Evolutionary conservation across 345 rosid species (phyloP).

Genomic region (Atalantia buxifolia): DNA sequence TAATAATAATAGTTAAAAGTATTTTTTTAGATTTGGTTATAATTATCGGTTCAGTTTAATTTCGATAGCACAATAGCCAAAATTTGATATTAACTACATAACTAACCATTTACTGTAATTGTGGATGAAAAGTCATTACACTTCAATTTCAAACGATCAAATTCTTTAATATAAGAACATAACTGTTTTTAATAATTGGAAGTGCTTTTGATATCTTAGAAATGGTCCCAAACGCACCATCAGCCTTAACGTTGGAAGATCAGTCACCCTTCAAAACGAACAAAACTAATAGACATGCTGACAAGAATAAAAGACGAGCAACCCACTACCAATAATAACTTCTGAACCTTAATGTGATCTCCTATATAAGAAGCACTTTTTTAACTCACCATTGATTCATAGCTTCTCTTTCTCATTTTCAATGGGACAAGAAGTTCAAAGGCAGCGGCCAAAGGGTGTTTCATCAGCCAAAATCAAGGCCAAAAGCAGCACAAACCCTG

Average conservation of each 20-base stretch:
- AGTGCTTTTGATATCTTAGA: neutral
- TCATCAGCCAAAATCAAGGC: slow-evolving; percentile 7
- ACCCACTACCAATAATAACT: slow-evolving; percentile 41
- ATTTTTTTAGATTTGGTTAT: too few relatives aligned
- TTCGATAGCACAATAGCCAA: too few relatives aligned
- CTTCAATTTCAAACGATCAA: too few relatives aligned
- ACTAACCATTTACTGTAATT: too few relatives aligned
- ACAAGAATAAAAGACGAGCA: slow-evolving; percentile 41
- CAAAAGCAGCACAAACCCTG: slow-evolving; percentile 22
- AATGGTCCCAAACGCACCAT: neutral
- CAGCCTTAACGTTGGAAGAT: slow-evolving; percentile 12
- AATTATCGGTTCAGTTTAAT: too few relatives aligned
- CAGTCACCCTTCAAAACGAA: slow-evolving; percentile 14
- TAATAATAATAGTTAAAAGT: too few relatives aligned
- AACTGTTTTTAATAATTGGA: neutral
- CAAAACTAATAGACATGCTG: slow-evolving; percentile 26
- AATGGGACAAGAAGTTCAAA: slow-evolving; percentile 38
- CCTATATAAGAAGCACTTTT: slow-evolving; percentile 20
- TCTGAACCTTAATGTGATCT: neutral
- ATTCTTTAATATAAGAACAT: neutral
- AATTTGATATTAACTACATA: too few relatives aligned
- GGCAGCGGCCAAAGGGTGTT: slow-evolving; percentile 17
- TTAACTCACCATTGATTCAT: neutral
- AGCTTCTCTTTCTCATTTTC: neutral
- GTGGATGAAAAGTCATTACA: too few relatives aligned